Percentiles rank a stretch among this genome's conserved stretches.
Conservation (phyloP, 2,329 filamentous ascomycete species). For the Penicillium sumatraense region DNA sequence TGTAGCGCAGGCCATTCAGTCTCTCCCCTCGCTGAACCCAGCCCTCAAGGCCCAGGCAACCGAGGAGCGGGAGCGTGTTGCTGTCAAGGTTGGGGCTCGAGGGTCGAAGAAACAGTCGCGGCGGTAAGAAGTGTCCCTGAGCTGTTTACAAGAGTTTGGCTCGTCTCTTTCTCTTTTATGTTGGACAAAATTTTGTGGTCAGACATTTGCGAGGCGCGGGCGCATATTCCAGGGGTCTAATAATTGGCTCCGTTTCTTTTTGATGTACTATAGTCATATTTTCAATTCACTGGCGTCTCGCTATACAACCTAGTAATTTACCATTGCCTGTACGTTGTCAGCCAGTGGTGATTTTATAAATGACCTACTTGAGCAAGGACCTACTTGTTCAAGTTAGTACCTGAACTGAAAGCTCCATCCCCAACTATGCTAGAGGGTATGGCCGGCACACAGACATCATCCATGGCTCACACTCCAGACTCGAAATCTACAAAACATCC, state of each 20-base stretch:
- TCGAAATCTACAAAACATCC: too few species aligned
- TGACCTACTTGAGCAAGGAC: too few species aligned
- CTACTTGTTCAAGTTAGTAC: too few species aligned
- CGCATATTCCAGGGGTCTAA: slow-evolving; percentile 35
- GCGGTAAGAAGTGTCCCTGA: slow-evolving; percentile 19
- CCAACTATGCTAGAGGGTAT: too few species aligned
- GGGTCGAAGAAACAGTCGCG: slow-evolving; percentile 21
- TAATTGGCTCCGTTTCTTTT: slow-evolving; percentile 30
- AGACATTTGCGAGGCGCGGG: slow-evolving; percentile 40
- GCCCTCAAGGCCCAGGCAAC: slow-evolving; percentile 28
- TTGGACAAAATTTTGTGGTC: slow-evolving; percentile 30
- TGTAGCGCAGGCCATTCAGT: slow-evolving; percentile 37
- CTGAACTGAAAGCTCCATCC: too few species aligned
- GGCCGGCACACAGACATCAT: too few species aligned
- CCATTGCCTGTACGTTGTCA: too few species aligned
- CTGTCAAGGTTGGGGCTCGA: slow-evolving; percentile 30
- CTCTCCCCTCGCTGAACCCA: slow-evolving; percentile 39
- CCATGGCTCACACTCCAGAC: too few species aligned
- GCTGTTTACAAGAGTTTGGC: slow-evolving; percentile 27
- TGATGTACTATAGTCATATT: slow-evolving; percentile 33
- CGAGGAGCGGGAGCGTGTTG: slow-evolving; percentile 32
- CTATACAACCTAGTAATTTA: too few species aligned
- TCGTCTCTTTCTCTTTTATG: slow-evolving; percentile 25
- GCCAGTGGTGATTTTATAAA: too few species aligned
- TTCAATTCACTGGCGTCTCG: slow-evolving; percentile 26